These are phyloP conservation scores for Hygrophila difformis DNA, from an alignment of 257 asterid genomes.

Conservation along the genomic window DNA sequence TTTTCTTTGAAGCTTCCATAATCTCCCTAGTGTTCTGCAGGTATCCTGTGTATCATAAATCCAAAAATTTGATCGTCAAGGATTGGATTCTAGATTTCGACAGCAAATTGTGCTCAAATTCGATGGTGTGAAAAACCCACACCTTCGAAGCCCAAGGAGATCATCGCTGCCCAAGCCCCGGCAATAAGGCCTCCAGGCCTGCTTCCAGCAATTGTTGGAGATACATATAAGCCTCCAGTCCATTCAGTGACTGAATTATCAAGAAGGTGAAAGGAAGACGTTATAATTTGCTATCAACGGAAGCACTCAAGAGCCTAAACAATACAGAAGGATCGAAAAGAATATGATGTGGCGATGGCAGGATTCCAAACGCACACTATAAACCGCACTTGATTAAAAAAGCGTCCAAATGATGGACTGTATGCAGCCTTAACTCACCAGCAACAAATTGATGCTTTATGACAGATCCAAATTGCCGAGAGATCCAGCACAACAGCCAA, in stretches of 20 bases:
- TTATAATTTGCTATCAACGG: constrained; percentile 4
- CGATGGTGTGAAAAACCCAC: neutral
- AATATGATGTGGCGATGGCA: neutral
- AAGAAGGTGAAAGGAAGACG: constrained; percentile 4
- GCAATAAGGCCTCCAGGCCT: constrained; percentile 94
- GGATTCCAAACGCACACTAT: neutral
- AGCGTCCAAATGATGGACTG: constrained; percentile 5
- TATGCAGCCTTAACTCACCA: constrained; percentile 48
- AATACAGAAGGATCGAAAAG: neutral
- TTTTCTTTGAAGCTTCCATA: constrained; percentile 89
- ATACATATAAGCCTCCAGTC: constrained; percentile 96
- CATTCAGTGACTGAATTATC: constrained; percentile 76
- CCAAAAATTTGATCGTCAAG: constrained; percentile 14
- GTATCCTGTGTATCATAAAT: constrained; percentile 45
- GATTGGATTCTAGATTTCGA: constrained; percentile 5
- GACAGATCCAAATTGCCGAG: constrained; percentile 22
- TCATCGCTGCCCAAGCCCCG: constrained; percentile 99
- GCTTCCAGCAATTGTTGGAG: constrained; percentile 98
- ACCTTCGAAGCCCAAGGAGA: constrained; percentile 96
- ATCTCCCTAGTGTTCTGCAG: constrained; percentile 76
- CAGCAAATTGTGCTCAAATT: no score
- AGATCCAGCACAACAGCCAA: no score
- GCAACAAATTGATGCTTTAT: constrained; percentile 96
- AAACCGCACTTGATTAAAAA: constrained; percentile 7
- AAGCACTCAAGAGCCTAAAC: neutral